A percentile compares a stretch with the other conserved stretches of the same genome.
Conservation (phyloP, 306 rosid genomes). For the Luffa acutangula region DNA sequence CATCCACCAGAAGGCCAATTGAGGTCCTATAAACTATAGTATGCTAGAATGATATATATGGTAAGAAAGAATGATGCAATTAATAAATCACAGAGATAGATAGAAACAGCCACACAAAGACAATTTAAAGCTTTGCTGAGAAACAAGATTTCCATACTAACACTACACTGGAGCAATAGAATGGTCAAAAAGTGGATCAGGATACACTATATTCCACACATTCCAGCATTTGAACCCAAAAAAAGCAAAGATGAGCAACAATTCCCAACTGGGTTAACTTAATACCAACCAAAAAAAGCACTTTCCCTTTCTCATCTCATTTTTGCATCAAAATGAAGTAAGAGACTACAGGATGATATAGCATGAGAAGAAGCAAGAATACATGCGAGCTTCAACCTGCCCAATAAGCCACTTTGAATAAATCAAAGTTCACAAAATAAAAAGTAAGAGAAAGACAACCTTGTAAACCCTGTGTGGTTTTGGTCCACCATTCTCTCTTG, state of each 20-base stretch:
- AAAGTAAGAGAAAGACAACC: background rate
- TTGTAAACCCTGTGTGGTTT: conserved; percentile 12
- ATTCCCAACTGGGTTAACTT: conserved; percentile 45
- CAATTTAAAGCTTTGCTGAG: background rate
- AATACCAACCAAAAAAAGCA: background rate
- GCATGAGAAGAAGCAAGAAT: background rate
- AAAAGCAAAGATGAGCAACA: conserved; percentile 22
- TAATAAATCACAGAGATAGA: background rate
- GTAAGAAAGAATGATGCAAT: background rate
- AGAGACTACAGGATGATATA: conserved; percentile 7
- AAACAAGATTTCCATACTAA: background rate
- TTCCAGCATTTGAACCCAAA: conserved; percentile 16
- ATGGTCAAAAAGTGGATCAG: background rate
- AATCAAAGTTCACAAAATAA: conserved; percentile 37
- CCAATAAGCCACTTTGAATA: conserved; percentile 11
- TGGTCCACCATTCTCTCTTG: conserved; percentile 14
- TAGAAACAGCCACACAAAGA: background rate
- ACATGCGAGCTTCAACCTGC: conserved; percentile 7
- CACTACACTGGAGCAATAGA: background rate
- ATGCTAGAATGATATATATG: background rate
- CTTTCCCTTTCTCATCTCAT: conserved; percentile 3
- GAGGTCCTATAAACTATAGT: background rate
- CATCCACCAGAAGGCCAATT: background rate
- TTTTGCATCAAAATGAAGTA: conserved; percentile 12
- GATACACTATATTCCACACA: background rate